These are phyloP conservation scores for Rhododendron henanense DNA, from an alignment of 148 eudicot genomes.

Conservation along the genomic window DNA sequence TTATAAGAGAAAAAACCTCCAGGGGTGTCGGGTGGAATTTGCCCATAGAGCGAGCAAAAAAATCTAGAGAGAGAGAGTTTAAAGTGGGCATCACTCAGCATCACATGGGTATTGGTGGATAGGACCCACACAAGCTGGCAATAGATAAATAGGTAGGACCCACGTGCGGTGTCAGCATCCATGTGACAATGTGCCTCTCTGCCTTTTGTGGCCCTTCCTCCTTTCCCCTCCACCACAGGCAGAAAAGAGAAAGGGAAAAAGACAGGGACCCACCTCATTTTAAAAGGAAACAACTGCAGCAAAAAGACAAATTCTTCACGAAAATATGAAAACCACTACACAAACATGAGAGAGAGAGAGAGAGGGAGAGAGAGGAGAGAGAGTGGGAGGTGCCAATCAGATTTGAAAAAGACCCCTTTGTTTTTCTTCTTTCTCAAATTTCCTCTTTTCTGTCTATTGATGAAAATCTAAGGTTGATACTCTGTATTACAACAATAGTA, in stretches of 20 bases:
- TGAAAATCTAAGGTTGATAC: constrained; percentile 6
- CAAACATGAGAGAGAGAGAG: not conserved
- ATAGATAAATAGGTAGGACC: constrained; percentile 21
- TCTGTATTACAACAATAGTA: constrained; percentile 4
- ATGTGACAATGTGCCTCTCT: constrained; percentile 19
- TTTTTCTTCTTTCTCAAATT: not conserved
- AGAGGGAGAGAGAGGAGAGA: not conserved
- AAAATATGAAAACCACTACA: not conserved
- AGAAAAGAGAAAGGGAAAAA: not conserved
- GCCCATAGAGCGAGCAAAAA: not conserved
- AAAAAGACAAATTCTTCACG: constrained; percentile 12
- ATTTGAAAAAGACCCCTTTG: not conserved
- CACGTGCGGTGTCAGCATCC: constrained; percentile 19
- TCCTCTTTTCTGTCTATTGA: constrained; percentile 6
- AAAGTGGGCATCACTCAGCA: not conserved
- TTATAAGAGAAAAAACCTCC: not conserved
- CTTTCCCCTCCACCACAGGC: constrained; percentile 10
- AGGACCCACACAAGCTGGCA: constrained; percentile 17
- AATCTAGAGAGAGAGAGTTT: not conserved
- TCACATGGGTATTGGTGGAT: constrained; percentile 25
- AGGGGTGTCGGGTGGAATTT: not conserved
- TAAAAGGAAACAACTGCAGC: constrained; percentile 9
- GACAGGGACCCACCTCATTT: not conserved
- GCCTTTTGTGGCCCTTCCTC: constrained; percentile 18
- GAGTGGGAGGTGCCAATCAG: not conserved